A percentile compares a stretch with the other conserved stretches of the same genome.
Evolutionary conservation across 2,329 filamentous ascomycete genomes (phyloP).

Genomic region (Periconia digitata): DNA sequence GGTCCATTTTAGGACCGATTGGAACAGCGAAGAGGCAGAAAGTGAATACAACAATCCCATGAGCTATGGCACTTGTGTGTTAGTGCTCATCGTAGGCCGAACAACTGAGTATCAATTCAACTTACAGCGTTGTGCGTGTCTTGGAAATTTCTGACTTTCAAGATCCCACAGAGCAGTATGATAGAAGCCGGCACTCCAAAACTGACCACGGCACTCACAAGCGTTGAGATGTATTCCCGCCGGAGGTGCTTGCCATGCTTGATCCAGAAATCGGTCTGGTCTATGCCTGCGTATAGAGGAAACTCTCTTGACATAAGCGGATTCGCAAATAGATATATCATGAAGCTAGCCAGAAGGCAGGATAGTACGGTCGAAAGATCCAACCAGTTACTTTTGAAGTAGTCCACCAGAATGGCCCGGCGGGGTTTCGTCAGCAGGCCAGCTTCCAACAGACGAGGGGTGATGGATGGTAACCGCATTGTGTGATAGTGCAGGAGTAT

Average conservation of each 20-base stretch:
- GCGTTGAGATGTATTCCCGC: constrained; percentile 69
- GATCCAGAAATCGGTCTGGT: constrained; percentile 37
- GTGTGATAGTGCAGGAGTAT: no score
- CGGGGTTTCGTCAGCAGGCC: no score
- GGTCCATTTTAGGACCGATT: constrained; percentile 33
- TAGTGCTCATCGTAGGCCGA: not conserved
- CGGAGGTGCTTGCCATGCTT: constrained; percentile 68
- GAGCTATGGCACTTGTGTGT: constrained; percentile 13
- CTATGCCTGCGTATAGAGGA: constrained; percentile 19
- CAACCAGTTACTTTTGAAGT: constrained; percentile 45
- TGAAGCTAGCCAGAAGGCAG: constrained; percentile 59
- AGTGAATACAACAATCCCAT: constrained; percentile 35
- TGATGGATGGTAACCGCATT: no score
- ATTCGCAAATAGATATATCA: constrained; percentile 33
- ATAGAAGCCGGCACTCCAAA: constrained; percentile 63
- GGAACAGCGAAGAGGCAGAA: constrained; percentile 27
- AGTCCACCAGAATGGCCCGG: no score
- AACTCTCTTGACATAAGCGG: constrained; percentile 67
- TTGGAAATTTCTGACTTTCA: constrained; percentile 53
- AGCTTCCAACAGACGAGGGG: no score
- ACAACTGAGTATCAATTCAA: not conserved
- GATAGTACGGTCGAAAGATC: constrained; percentile 65
- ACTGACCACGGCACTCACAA: constrained; percentile 64
- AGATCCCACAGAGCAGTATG: constrained; percentile 62
- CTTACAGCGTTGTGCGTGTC: constrained; percentile 61